phyloP scores from a whole-genome alignment of 2,329 filamentous ascomycete genomes.

The Aureobasidium subglaciale region DNA sequence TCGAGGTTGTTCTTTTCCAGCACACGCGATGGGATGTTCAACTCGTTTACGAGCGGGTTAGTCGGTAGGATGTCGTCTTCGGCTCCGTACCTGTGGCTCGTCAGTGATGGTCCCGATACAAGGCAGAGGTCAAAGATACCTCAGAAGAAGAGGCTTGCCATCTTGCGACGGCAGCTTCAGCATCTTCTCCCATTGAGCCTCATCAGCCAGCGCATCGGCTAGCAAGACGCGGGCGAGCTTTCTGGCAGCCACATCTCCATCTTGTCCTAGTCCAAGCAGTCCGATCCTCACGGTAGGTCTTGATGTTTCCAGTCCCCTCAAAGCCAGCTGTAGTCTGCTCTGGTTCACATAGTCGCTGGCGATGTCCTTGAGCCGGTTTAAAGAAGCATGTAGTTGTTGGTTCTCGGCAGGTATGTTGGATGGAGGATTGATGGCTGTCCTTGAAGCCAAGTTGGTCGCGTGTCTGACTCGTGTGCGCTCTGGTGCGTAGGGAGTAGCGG shows the following conservation, averaged over 20 bases:
- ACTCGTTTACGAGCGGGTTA: constrained; percentile 50
- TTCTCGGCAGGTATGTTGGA: constrained; percentile 47
- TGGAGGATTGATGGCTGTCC: constrained; percentile 47
- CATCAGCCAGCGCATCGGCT: constrained; percentile 38
- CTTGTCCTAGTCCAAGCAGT: constrained; percentile 33
- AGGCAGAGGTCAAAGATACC: too few relatives aligned
- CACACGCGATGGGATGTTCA: constrained; percentile 56
- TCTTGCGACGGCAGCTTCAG: constrained; percentile 28
- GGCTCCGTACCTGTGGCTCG: constrained; percentile 46
- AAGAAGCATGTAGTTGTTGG: constrained; percentile 51
- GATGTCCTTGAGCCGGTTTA: constrained; percentile 55
- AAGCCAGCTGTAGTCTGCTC: constrained; percentile 64
- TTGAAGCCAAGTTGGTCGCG: constrained; percentile 36
- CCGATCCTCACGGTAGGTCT: constrained; percentile 50
- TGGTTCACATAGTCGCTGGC: constrained; percentile 58
- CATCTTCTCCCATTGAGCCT: constrained; percentile 38
- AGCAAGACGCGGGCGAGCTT: constrained; percentile 57
- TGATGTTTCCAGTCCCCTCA: constrained; percentile 54
- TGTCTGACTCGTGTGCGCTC: not conserved
- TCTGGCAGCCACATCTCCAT: constrained; percentile 47
- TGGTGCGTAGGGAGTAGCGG: not conserved
- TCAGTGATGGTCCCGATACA: constrained; percentile 14
- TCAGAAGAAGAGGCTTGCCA: constrained; percentile 35
- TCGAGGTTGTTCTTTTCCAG: constrained; percentile 59
- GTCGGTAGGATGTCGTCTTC: constrained; percentile 39